Percentiles rank a stretch among this genome's conserved stretches.
Conservation (phyloP, 805 yeast species). For the Torulaspora indica region DNA sequence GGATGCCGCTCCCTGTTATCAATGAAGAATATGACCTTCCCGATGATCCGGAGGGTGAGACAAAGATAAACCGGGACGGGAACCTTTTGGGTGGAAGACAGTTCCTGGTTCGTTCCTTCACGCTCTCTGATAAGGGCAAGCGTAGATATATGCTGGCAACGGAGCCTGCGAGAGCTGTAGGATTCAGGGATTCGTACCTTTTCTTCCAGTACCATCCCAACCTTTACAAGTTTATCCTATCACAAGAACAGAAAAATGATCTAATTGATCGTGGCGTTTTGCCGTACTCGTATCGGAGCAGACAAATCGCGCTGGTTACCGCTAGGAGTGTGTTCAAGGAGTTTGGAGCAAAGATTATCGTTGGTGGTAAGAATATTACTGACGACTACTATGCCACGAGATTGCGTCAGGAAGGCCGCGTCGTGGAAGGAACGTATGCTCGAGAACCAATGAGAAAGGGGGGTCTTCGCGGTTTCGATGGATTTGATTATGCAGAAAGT, state of each 20-base stretch:
- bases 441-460: conserved; percentile 29
- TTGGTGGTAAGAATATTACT: conserved; percentile 69
- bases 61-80: conserved; percentile 65
- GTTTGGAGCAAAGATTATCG: conserved; percentile 81
- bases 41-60: conserved; percentile 73
- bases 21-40: conserved; percentile 77
- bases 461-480: conserved; percentile 15
- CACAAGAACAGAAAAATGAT: conserved; percentile 75
- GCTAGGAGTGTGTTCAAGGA: conserved; percentile 87
- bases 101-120: conserved; percentile 67
- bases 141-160: conserved; percentile 85
- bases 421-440: conserved; percentile 52
- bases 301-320: conserved; percentile 84
- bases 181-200: conserved; percentile 86
- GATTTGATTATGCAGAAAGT: conserved; percentile 13
- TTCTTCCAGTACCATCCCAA: conserved; percentile 81
- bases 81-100: conserved; percentile 65
- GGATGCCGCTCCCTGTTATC: conserved; percentile 56
- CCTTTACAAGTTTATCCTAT: conserved; percentile 66
- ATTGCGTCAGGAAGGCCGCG: conserved; percentile 50
- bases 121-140: conserved; percentile 52
- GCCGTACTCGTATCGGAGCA: conserved; percentile 86
- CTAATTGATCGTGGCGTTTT: conserved; percentile 73
- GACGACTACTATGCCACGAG: conserved; percentile 84
- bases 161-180: conserved; percentile 93